These are phyloP conservation scores for Coemansia sp. DNA, from an alignment of 192 early-diverging fungal species.

Conservation along the genomic window DNA sequence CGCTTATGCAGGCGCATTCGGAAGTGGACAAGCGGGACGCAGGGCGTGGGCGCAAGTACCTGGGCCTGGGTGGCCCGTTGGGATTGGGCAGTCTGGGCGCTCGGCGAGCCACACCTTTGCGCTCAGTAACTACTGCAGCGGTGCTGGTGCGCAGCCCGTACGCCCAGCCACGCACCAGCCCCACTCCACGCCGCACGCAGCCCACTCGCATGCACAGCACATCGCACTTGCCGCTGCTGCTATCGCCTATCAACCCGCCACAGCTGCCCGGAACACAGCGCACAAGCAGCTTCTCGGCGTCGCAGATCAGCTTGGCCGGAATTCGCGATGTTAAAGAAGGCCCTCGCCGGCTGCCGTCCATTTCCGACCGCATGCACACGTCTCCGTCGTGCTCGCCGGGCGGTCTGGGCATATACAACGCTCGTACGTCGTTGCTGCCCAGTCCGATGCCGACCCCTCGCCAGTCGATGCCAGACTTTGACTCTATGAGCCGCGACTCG, in stretches of 20 bases:
- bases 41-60: conserved; percentile 28
- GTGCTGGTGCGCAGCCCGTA: conserved; percentile 33
- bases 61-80: conserved; percentile 43
- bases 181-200: background rate
- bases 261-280: background rate
- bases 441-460: conserved; percentile 46
- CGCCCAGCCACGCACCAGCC: background rate
- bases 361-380: conserved; percentile 31
- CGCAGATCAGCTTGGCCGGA: conserved; percentile 35
- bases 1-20: conserved; percentile 19
- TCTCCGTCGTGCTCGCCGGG: conserved; percentile 19
- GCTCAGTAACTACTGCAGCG: conserved; percentile 38
- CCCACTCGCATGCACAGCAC: conserved; percentile 9
- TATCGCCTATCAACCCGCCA: conserved; percentile 40
- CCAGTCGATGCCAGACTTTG: conserved; percentile 40
- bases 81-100: conserved; percentile 19
- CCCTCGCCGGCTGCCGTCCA: conserved; percentile 51
- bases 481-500: conserved; percentile 24
- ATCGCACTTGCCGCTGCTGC: conserved; percentile 38
- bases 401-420: conserved; percentile 44
- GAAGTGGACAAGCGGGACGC: conserved; percentile 3
- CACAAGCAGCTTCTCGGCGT: conserved; percentile 11
- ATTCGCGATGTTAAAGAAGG: conserved; percentile 48
- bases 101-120: conserved; percentile 35
- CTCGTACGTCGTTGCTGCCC: conserved; percentile 25